phyloP scores from a whole-genome alignment of 495 filamentous ascomycete species.

The Aspergillus olivimuriae region DNA sequence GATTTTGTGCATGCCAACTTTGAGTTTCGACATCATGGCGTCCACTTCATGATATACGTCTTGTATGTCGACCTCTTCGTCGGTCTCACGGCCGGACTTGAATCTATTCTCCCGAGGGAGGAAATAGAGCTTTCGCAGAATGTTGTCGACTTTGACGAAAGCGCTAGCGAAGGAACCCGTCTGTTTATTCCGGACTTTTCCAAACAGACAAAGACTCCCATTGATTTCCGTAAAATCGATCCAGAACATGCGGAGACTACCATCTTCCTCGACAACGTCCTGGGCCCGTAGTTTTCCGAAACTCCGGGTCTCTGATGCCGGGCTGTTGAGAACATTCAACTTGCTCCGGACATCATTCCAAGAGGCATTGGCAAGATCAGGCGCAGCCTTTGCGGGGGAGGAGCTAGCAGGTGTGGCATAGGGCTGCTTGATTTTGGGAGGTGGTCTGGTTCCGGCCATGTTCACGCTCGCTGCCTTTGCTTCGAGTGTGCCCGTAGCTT shows the following conservation, averaged over 20 bases:
- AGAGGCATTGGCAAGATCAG: constrained; percentile 67
- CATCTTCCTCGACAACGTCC: constrained; percentile 83
- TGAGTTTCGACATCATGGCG: constrained; percentile 72
- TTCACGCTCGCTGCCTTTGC: constrained; percentile 68
- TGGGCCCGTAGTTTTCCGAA: constrained; percentile 76
- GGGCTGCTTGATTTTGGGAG: constrained; percentile 65
- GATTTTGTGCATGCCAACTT: constrained; percentile 85
- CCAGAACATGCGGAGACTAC: constrained; percentile 93
- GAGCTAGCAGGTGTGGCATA: constrained; percentile 68
- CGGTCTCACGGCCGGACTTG: constrained; percentile 60
- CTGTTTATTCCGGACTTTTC: constrained; percentile 90
- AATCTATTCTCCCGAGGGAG: constrained; percentile 69
- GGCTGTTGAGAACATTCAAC: constrained; percentile 75
- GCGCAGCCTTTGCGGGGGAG: constrained; percentile 58
- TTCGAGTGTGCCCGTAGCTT: constrained; percentile 59
- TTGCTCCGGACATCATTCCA: constrained; percentile 87
- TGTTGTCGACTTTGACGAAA: constrained; percentile 94
- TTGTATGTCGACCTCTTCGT: constrained; percentile 79
- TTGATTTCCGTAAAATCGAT: constrained; percentile 92
- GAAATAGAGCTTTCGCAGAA: constrained; percentile 88
- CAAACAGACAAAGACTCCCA: constrained; percentile 88
- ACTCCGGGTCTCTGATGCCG: constrained; percentile 51
- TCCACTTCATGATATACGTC: constrained; percentile 89
- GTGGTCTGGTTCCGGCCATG: constrained; percentile 74
- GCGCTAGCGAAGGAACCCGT: constrained; percentile 75